phyloP scores from a whole-genome alignment of 2,329 filamentous ascomycete species.

The Colletotrichum truncatum region DNA sequence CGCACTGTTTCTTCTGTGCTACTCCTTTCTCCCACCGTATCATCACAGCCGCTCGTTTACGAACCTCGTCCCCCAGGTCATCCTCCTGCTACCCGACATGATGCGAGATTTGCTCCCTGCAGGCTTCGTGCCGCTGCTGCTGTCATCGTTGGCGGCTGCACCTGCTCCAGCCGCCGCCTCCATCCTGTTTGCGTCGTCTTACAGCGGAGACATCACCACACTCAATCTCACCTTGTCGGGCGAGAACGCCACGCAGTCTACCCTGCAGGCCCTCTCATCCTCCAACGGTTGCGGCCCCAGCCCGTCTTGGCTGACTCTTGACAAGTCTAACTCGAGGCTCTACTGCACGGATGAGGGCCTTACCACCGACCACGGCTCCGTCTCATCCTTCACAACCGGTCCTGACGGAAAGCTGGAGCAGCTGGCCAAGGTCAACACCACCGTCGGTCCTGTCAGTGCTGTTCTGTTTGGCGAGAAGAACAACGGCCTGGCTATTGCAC shows the following conservation, averaged over 20 bases:
- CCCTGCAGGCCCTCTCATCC: constrained; percentile 52
- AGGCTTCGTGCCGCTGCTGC: constrained; percentile 24
- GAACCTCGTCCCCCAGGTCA: neutral
- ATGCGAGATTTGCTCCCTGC: constrained; percentile 26
- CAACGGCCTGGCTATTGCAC: constrained; percentile 51
- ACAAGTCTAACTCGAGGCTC: constrained; percentile 56
- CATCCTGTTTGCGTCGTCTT: constrained; percentile 59
- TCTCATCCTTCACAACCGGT: constrained; percentile 51
- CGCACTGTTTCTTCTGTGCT: neutral
- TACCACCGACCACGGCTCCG: constrained; percentile 53
- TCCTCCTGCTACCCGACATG: constrained; percentile 22
- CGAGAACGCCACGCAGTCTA: constrained; percentile 33
- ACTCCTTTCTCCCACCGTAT: too few species aligned
- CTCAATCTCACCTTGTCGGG: constrained; percentile 49
- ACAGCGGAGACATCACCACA: constrained; percentile 58
- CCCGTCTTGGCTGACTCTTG: constrained; percentile 69
- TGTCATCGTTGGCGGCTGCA: constrained; percentile 26
- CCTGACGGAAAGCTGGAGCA: constrained; percentile 48
- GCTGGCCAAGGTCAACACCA: constrained; percentile 45
- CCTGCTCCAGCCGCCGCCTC: constrained; percentile 44
- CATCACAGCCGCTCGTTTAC: neutral
- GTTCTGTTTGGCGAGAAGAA: constrained; percentile 52
- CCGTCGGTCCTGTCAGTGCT: constrained; percentile 53
- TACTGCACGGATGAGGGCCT: constrained; percentile 71
- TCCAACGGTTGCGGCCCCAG: constrained; percentile 59